A percentile compares a stretch with the other conserved stretches of the same genome.
Evolutionary conservation across 768 basidiomycete genomes (phyloP).

Genomic region (Pleurotus ostreatus): DNA sequence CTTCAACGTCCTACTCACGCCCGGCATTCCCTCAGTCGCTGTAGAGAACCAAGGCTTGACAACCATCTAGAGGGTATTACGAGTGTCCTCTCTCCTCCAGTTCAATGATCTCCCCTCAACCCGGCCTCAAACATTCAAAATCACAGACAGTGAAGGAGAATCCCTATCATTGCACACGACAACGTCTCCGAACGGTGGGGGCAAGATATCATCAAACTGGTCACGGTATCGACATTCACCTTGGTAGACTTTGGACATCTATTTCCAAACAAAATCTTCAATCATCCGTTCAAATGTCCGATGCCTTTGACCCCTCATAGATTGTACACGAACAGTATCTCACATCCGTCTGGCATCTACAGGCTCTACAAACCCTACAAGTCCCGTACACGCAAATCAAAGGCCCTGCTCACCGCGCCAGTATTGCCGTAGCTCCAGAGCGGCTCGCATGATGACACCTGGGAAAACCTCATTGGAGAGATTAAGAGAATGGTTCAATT

Average conservation of each 20-base stretch:
- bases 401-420: not conserved
- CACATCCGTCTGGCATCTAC: not conserved
- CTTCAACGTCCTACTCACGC: not conserved
- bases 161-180: no score
- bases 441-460: not conserved
- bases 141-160: not conserved
- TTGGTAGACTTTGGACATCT: not conserved
- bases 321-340: not conserved
- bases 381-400: not conserved
- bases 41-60: not conserved
- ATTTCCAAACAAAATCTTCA: not conserved
- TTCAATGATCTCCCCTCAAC: not conserved
- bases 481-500: no score
- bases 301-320: not conserved
- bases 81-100: not conserved
- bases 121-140: not conserved
- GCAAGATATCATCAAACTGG: not conserved
- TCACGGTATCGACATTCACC: not conserved
- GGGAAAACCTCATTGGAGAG: no score
- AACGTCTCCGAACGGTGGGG: not conserved
- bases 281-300: not conserved
- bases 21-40: not conserved
- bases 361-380: not conserved
- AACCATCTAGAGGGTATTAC: not conserved
- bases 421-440: not conserved